Evolutionary conservation across 2,329 filamentous ascomycete species (phyloP), one percentile per base, ranked within the genome.

Genomic region (Sporothrix phasma): DNA sequence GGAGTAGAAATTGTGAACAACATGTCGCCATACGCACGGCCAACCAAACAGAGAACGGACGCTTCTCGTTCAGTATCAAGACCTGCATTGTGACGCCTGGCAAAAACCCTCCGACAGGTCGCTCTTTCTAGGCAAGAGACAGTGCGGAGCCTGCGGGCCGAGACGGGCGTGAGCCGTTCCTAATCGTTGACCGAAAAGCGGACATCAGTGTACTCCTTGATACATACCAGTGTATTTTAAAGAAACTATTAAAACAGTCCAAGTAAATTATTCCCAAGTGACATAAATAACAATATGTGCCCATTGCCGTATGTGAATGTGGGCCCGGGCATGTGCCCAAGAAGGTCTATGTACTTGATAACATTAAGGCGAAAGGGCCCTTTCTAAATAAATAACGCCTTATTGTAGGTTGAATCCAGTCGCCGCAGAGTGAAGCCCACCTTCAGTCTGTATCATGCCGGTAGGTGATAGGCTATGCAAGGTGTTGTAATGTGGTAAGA

Each of bases 271-370:
- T 11, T 11, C 3, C 4, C 11, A 37, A 26, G 3, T 43, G 6
- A 6, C 43, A 46, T 19, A 31, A 37, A 10, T 22, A 59, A 17
- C 7, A 43, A 58, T 43, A 56, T 59, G 45, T 59, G 26, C 56
- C 37, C 31, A n/a, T 56, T 45, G 56, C 39, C 56, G 39, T 31
- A 59, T 31, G 56, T 41, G 19, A n/a, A n/a, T 45, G 15, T 45
- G 22, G 31, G 56, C 24, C 56, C 24, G 22, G 39, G 24, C 13
- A 19, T 5, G 31, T 45, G 2, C 17, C 56, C 56, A 5, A 17
- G 39, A 45, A 45, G 56, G 22, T 59, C 56, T 59, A 59, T 59
- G 54, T 58, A 45, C 39, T 59, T 24, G 24, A 59, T 46, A 45
- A 59, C 56, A 59, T 41, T 59, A 45, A 10, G 39, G 56, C 24